Percentiles rank a stretch among this genome's conserved stretches.
Evolutionary conservation across 1,139 yeast species (phyloP).

Genomic region (Saccharomyces hybrid): DNA sequence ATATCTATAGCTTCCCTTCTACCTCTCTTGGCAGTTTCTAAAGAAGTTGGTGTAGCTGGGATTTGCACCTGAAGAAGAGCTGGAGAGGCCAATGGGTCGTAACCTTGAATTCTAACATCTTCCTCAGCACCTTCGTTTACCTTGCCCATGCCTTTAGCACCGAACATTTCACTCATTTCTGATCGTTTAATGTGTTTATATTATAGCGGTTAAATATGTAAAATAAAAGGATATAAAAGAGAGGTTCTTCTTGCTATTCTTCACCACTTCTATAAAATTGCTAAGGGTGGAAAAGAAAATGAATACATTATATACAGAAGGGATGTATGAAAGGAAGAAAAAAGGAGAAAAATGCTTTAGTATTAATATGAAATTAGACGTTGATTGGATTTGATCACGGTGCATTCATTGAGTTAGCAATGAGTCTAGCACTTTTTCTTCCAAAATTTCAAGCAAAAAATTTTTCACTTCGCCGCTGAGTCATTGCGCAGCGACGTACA

Average conservation of each 20-base stretch:
- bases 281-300: neutral
- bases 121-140: slow-evolving; percentile 55
- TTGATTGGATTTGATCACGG: neutral
- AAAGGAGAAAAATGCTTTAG: neutral
- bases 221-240: neutral
- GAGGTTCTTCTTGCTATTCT: neutral
- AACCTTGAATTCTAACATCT: slow-evolving; percentile 80
- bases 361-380: neutral
- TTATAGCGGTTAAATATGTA: neutral
- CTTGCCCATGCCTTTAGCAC: slow-evolving; percentile 25
- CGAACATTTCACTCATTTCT: slow-evolving; percentile 18
- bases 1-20: slow-evolving; percentile 70
- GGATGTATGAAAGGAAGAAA: neutral
- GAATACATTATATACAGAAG: neutral
- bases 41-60: slow-evolving; percentile 54
- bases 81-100: slow-evolving; percentile 88
- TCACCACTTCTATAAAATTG: neutral
- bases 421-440: neutral
- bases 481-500: neutral
- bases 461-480: neutral
- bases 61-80: slow-evolving; percentile 74
- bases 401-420: neutral
- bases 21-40: slow-evolving; percentile 66
- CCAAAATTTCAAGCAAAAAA: neutral
- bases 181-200: neutral